phyloP scores from a whole-genome alignment of 805 yeast species.

The Starmera amethionina region DNA sequence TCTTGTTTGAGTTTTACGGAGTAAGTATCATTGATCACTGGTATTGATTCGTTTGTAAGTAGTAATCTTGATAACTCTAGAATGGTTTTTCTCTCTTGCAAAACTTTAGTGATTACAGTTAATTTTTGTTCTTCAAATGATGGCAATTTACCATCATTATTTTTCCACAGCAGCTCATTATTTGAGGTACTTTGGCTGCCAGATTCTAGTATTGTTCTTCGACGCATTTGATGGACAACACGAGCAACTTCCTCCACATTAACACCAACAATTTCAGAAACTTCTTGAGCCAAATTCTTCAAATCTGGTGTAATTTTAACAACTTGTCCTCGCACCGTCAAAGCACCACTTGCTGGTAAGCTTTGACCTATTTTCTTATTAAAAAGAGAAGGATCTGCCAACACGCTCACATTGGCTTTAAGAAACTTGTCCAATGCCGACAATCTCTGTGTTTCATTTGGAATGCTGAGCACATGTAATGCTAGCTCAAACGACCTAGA shows the following conservation, averaged over 20 bases:
- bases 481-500: conserved; percentile 18
- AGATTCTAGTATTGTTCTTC: conserved; percentile 1
- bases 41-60: conserved; percentile 15
- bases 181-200: conserved; percentile 1
- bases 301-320: conserved; percentile 26
- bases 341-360: conserved; percentile 11
- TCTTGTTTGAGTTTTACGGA: conserved; percentile 12
- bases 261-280: conserved; percentile 29
- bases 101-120: conserved; percentile 28
- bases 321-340: conserved; percentile 30
- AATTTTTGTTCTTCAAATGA: conserved; percentile 17
- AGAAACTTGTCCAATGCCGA: conserved; percentile 10
- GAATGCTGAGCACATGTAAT: conserved; percentile 8
- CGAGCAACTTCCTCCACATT: conserved; percentile 39
- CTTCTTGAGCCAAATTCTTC: conserved; percentile 28
- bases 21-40: conserved; percentile 15
- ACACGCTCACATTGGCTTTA: conserved; percentile 3
- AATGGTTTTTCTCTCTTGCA: conserved; percentile 42
- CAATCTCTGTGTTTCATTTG: conserved; percentile 8
- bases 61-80: conserved; percentile 29
- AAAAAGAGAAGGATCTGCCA: conserved; percentile 7
- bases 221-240: conserved; percentile 32
- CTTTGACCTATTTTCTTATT: background rate
- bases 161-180: conserved; percentile 15
- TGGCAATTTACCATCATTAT: conserved; percentile 14